Base-by-base conservation (phyloP, 116 monocot genomes). In the Phalaenopsis hybrid region DNA sequence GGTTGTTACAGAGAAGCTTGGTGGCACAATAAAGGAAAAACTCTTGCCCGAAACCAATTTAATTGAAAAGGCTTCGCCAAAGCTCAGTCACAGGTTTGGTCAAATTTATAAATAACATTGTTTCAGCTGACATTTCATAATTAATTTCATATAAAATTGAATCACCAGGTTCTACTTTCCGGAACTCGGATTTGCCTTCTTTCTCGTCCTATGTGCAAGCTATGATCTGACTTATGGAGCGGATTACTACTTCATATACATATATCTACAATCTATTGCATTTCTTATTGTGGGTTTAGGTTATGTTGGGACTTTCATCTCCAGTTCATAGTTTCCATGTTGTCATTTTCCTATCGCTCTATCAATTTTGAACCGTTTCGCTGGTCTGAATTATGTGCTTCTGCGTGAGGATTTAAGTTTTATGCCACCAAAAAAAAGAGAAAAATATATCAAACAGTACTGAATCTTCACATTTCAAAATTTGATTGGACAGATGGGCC, bases 1-100 rank as follows among this genome's bases (percentile, higher is more conserved):
- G 91, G 85, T 91, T 69, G 91, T 91, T 15, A 91, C 91, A 10
- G 85, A 91, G 79, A 91, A 91, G 79, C 86, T 91, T 31, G 91
- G 91, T 63, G 83, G 86, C 69, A 57, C 78, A 34, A 81, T 59
- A 10, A 86, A 78, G 65, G 49, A 44, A n/a, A 90, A 85, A 37
- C 78, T 79, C 25, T 77, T 77, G 21, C 77, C 77, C 6, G 80
- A 80, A 57, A 41, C 55, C 49, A 82, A 82, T 75, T 34, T 83
- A 79, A 78, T 89, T 12, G 85, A 81, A 82, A 87, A 87, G 58
- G 11, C 77, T 81, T 77, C 77, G 6, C 10, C 75, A 5, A 77
- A 25, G 25, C 4, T 12, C 77, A 51, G 50, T 50, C 51, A 77
- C 50, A 77, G 77, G 77, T 51, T 28, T 17, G 57, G 6, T 51